Conservation (phyloP, 2,329 filamentous ascomycete genomes). For the Aspergillus sp. region DNA sequence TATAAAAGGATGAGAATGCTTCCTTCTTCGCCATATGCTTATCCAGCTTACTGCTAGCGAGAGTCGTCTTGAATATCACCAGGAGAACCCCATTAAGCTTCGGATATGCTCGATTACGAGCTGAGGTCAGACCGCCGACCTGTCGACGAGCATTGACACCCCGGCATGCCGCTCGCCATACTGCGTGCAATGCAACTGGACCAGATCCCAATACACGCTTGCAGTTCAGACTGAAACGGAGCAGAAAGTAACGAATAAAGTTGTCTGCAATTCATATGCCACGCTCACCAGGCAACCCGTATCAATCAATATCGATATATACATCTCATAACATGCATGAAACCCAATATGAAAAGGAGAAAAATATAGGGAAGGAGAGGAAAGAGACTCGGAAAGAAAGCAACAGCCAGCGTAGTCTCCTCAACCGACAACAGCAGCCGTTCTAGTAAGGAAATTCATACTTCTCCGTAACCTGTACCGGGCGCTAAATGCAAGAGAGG, state of each 20-base stretch:
- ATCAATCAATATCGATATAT: constrained; percentile 12
- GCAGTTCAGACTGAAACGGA: background rate
- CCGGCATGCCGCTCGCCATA: background rate
- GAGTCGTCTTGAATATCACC: too few relatives aligned
- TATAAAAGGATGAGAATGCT: too few relatives aligned
- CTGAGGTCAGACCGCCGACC: background rate
- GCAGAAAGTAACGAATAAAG: constrained; percentile 6
- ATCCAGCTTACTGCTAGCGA: background rate
- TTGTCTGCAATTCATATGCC: background rate
- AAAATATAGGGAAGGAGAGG: background rate
- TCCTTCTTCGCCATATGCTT: background rate
- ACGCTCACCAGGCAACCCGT: background rate
- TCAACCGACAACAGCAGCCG: background rate
- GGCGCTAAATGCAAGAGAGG: constrained; percentile 8
- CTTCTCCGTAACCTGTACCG: constrained; percentile 3
- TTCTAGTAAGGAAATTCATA: constrained; percentile 15
- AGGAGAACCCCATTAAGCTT: background rate
- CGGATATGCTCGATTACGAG: background rate
- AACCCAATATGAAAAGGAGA: background rate
- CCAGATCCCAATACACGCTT: background rate
- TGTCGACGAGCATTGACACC: background rate
- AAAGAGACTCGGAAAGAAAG: background rate
- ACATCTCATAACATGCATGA: constrained; percentile 7
- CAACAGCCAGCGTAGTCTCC: background rate
- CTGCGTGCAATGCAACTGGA: background rate